Evolutionary conservation across 495 filamentous ascomycete species (phyloP), one percentile per base, ranked within the genome.

Genomic region (Penicillium coffeae): DNA sequence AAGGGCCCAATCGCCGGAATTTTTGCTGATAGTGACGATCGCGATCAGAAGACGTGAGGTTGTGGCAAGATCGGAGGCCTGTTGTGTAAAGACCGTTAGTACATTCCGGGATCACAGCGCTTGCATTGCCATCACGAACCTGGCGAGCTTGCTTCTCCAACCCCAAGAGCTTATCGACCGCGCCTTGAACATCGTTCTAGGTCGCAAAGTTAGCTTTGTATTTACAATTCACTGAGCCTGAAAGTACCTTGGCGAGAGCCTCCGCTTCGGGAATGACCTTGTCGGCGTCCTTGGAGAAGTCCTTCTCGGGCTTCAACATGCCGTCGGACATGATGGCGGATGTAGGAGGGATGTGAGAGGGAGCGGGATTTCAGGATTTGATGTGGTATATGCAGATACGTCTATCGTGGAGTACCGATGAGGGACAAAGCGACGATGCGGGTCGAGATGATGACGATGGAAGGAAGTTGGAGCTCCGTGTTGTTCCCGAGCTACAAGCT

Each of bases 91-190:
- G n/a, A n/a, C n/a, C n/a, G n/a, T n/a, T n/a, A n/a, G n/a, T n/a
- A n/a, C n/a, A n/a, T n/a, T n/a, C n/a, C n/a, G n/a, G n/a, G n/a
- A n/a, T n/a, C n/a, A n/a, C n/a, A n/a, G n/a, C n/a, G n/a, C n/a
- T n/a, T n/a, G n/a, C n/a, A n/a, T n/a, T n/a, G n/a, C n/a, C n/a
- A n/a, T n/a, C n/a, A 47, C 70, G 52, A 68, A 95, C 91, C 81
- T 98, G 93, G 79, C 93, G 82, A 43, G 93, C 85, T 73, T 96
- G 90, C 71, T 97, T 98, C 79, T 98, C 93, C 58, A 98, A 73
- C 16, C 73, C 70, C 33, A 90, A 76, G 44, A 97, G 84, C 79
- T 95, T 96, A 72, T 98, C 93, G 58, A 98, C 86, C 52, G 91
- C 91, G 25, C 78, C 83, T 65, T 85, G 81, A 50, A 91, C 75